These are phyloP conservation scores for Arabidopsis lyrata DNA, from an alignment of 441 rosid genomes.

Conservation along the genomic window DNA sequence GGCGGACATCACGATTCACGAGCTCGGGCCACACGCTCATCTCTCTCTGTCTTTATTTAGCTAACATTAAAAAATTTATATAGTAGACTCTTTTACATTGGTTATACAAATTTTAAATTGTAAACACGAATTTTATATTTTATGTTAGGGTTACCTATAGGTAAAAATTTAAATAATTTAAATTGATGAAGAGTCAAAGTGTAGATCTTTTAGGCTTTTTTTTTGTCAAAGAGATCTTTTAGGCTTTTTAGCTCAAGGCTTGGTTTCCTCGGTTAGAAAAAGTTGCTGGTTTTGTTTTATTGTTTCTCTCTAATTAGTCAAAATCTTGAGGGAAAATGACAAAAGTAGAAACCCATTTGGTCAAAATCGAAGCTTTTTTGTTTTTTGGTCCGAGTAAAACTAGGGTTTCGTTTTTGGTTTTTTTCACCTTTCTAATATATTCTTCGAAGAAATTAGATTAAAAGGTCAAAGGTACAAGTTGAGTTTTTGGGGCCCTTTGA, in stretches of 20 bases:
- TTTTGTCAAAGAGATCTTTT: conserved; percentile 42
- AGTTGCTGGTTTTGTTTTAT: conserved; percentile 20
- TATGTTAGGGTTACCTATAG: background rate
- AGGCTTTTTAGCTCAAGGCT: conserved; percentile 37
- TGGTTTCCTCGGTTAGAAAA: conserved; percentile 11
- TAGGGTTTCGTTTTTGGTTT: conserved; percentile 40
- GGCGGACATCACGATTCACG: conserved; percentile 59
- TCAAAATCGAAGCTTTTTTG: conserved; percentile 47
- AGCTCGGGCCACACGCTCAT: conserved; percentile 44
- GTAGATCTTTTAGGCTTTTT: conserved; percentile 40
- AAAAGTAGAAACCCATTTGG: conserved; percentile 42
- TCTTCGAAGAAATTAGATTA: conserved; percentile 8
- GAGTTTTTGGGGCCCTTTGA: conserved; percentile 3
- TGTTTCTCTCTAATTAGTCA: conserved; percentile 36
- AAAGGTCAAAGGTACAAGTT: conserved; percentile 25
- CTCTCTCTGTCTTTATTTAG: background rate
- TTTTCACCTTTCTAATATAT: conserved; percentile 24
- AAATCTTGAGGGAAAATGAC: conserved; percentile 48
- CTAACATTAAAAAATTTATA: background rate
- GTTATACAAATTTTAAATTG: background rate
- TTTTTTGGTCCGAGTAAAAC: conserved; percentile 33
- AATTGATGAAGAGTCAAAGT: conserved; percentile 29
- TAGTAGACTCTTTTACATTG: background rate
- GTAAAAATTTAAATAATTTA: conserved; percentile 11
- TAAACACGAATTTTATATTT: background rate